Percentiles rank a stretch among this genome's conserved stretches.
Evolutionary conservation across 2,329 filamentous ascomycete genomes (phyloP).

Genomic region (Fusarium falciforme): DNA sequence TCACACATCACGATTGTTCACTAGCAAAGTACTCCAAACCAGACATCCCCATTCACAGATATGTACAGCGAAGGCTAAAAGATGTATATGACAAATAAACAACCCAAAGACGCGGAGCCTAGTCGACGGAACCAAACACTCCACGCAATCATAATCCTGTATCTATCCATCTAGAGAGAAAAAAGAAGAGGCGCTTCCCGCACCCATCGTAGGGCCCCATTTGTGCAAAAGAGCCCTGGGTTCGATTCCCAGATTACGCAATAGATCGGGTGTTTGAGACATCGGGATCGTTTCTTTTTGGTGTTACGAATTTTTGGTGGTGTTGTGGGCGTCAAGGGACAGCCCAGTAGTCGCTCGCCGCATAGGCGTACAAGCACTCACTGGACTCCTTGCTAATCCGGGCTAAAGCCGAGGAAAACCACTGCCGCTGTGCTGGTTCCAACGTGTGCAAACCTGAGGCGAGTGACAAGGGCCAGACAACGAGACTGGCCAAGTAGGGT

Average conservation of each 20-base stretch:
- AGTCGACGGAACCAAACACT: too few relatives aligned
- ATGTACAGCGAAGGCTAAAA: too few relatives aligned
- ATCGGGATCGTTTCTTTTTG: not conserved
- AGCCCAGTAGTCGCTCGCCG: not conserved
- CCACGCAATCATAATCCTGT: too few relatives aligned
- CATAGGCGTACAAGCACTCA: not conserved
- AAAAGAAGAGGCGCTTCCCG: too few relatives aligned
- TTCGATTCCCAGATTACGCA: not conserved
- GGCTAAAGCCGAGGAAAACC: not conserved
- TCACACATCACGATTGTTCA: too few relatives aligned
- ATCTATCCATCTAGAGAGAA: too few relatives aligned
- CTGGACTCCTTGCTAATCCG: not conserved
- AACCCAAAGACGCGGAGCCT: too few relatives aligned
- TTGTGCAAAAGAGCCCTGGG: not conserved
- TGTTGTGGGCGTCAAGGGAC: not conserved
- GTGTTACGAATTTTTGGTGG: not conserved
- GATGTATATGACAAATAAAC: too few relatives aligned
- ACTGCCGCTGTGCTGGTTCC: not conserved
- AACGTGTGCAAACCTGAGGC: not conserved
- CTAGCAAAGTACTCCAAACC: too few relatives aligned
- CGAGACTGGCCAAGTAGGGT: not conserved
- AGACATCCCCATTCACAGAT: too few relatives aligned
- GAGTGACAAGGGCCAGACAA: not conserved
- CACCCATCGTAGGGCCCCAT: too few relatives aligned
- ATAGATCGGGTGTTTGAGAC: not conserved